Conservation (phyloP, 768 basidiomycete species). For the Boletus bicolor region DNA sequence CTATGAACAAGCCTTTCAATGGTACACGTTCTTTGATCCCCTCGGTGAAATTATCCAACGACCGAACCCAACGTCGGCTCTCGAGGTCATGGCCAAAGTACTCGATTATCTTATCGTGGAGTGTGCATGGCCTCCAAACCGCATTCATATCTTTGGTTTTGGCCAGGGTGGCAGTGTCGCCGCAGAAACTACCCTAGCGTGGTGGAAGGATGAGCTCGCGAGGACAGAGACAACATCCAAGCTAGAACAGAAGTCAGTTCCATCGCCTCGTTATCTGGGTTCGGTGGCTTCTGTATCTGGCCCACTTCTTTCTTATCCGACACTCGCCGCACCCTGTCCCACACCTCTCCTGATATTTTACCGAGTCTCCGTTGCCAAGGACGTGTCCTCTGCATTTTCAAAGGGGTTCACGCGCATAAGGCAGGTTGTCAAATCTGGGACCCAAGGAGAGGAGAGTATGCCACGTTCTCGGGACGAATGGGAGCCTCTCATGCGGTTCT, state of each 20-base stretch:
- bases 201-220: conserved; percentile 45
- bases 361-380: conserved; percentile 45
- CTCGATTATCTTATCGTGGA: conserved; percentile 55
- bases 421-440: conserved; percentile 46
- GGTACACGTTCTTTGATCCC: conserved; percentile 80
- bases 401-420: conserved; percentile 54
- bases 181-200: conserved; percentile 58
- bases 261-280: conserved; percentile 42
- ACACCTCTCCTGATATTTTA: conserved; percentile 65
- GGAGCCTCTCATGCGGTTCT: conserved; percentile 83
- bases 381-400: conserved; percentile 49
- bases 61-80: conserved; percentile 71
- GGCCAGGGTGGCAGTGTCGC: conserved; percentile 83
- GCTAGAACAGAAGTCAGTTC: conserved; percentile 4
- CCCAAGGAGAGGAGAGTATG: conserved; percentile 54
- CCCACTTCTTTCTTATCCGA: conserved; percentile 76
- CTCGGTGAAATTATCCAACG: conserved; percentile 68
- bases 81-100: conserved; percentile 52
- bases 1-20: conserved; percentile 77
- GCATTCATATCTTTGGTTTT: conserved; percentile 88
- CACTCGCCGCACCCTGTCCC: conserved; percentile 45
- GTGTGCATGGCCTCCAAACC: conserved; percentile 61
- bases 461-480: conserved; percentile 73
- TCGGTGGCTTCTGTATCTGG: conserved; percentile 70
- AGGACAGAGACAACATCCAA: conserved; percentile 4